Base-by-base conservation (phyloP, 352 stramenopile genomes). In the Globisporangium solare region DNA sequence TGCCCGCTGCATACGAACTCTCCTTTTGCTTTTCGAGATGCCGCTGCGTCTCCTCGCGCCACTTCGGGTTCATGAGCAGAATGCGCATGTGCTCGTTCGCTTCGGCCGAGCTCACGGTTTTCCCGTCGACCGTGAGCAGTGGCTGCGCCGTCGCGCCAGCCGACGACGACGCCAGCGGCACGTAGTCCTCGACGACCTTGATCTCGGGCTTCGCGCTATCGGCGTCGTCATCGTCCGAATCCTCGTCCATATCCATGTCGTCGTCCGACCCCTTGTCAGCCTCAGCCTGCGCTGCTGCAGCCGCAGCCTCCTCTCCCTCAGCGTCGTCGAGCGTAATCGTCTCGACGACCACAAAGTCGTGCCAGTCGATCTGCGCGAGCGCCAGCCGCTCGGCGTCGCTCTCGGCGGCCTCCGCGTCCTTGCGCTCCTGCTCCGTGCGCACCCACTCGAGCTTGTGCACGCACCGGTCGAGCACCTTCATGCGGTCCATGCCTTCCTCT, bases 51-150 rank as follows among this genome's bases (percentile, higher is more conserved):
- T 99, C 93, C 64, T 99, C 95, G 37, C 92, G 83, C 95, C 96
- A 99, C 64, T 98, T 98, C 2, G 97, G 97, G 71, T 99, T 98
- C 64, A 99, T 88, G 24, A 99, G 70, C 65, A 99, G 77, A 70
- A 99, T 99, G 13, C 97, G 89, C 96, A 99, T 98, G 73, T 99
- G 97, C 66, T 99, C 97, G n/a, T 97, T 96, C 35, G 97, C 84
- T 45, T 96, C 78, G 4, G 85, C 70, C 13, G 83, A 80, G 0
- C 74, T 77, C 5, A 99, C 74, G 10, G 83, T 88, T 58, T 98
- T 97, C 12, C 95, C 93, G 47, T 93, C 85, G 12, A 93, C 83
- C 17, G 68, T 92, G 27, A 92, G 48, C 18, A 93, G 60, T 1
- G 75, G 67, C 53, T 73, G 74, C 0, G 62, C 54, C 1, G 66